Percentiles rank a stretch among this genome's conserved stretches.
Conservation (phyloP, 352 stramenopile genomes). For the Globisporangium cederbergense region DNA sequence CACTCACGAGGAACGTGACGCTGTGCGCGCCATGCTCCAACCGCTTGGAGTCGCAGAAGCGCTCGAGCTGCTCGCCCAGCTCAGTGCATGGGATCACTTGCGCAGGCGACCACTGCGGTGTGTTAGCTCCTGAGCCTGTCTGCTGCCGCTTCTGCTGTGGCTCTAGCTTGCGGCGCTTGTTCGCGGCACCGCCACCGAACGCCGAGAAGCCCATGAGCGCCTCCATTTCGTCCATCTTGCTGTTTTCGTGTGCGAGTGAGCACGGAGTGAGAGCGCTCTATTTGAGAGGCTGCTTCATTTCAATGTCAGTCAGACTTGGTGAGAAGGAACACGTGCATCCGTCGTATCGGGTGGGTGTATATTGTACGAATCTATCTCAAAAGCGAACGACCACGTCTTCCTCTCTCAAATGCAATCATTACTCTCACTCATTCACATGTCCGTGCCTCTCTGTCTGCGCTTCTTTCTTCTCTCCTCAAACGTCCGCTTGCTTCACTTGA, state of each 20-base stretch:
- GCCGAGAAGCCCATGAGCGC: slow-evolving; percentile 57
- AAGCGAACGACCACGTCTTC: slow-evolving; percentile 4
- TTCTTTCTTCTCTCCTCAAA: neutral
- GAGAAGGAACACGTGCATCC: neutral
- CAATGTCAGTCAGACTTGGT: neutral
- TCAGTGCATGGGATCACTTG: slow-evolving; percentile 44
- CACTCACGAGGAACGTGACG: slow-evolving; percentile 32
- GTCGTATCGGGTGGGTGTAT: slow-evolving; percentile 6
- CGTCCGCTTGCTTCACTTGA: neutral
- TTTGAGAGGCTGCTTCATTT: neutral
- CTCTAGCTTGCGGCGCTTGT: neutral
- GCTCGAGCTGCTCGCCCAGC: slow-evolving; percentile 14
- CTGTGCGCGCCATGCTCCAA: slow-evolving; percentile 22
- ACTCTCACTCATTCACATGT: slow-evolving; percentile 1
- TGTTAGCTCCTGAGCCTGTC: neutral
- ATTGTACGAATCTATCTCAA: slow-evolving; percentile 20
- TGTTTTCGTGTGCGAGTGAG: neutral
- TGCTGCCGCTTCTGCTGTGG: neutral
- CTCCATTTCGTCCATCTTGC: slow-evolving; percentile 28
- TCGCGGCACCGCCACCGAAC: slow-evolving; percentile 36
- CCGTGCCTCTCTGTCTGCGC: neutral
- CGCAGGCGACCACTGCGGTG: slow-evolving; percentile 3
- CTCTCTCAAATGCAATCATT: slow-evolving; percentile 14
- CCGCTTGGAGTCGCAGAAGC: neutral
- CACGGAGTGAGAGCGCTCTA: neutral